These are phyloP conservation scores for Balansia obtecta DNA, from an alignment of 2,329 filamentous ascomycete genomes.

Conservation along the genomic window DNA sequence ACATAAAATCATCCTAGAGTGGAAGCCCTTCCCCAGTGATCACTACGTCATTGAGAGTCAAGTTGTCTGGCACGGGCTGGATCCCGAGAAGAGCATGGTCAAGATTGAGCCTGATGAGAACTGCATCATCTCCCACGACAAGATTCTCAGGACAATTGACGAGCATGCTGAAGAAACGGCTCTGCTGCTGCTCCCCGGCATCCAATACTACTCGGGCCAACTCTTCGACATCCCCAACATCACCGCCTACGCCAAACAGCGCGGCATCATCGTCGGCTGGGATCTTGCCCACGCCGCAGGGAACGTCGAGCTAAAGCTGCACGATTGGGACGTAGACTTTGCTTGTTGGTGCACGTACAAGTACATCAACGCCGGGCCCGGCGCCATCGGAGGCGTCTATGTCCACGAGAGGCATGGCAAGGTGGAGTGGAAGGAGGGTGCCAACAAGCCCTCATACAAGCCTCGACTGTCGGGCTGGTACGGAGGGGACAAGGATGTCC, in stretches of 20 bases:
- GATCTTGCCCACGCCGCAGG: slow-evolving; percentile 79
- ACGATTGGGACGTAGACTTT: slow-evolving; percentile 87
- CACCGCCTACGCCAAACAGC: slow-evolving; percentile 60
- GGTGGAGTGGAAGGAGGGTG: slow-evolving; percentile 30
- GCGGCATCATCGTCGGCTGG: slow-evolving; percentile 69
- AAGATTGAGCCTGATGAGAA: slow-evolving; percentile 52
- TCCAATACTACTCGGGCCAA: slow-evolving; percentile 90
- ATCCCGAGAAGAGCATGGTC: slow-evolving; percentile 58
- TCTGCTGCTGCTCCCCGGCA: slow-evolving; percentile 68
- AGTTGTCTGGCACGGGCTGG: slow-evolving; percentile 55
- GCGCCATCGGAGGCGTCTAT: slow-evolving; percentile 67
- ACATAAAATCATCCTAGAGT: slow-evolving; percentile 79
- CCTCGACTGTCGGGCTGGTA: slow-evolving; percentile 76
- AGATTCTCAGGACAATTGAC: slow-evolving; percentile 63
- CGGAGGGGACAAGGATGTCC: slow-evolving; percentile 61
- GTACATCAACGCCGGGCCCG: slow-evolving; percentile 79
- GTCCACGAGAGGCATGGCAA: slow-evolving; percentile 63
- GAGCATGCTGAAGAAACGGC: slow-evolving; percentile 61
- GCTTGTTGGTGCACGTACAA: slow-evolving; percentile 93
- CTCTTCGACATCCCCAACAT: slow-evolving; percentile 73
- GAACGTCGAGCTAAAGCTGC: slow-evolving; percentile 66
- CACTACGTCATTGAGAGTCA: slow-evolving; percentile 79
- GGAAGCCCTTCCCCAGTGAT: slow-evolving; percentile 82
- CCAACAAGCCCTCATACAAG: slow-evolving; percentile 34
- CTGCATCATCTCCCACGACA: slow-evolving; percentile 55